Evolutionary conservation across 139 green algal species (phyloP).

Genomic region (Chlamydomonas sphaeroides): DNA sequence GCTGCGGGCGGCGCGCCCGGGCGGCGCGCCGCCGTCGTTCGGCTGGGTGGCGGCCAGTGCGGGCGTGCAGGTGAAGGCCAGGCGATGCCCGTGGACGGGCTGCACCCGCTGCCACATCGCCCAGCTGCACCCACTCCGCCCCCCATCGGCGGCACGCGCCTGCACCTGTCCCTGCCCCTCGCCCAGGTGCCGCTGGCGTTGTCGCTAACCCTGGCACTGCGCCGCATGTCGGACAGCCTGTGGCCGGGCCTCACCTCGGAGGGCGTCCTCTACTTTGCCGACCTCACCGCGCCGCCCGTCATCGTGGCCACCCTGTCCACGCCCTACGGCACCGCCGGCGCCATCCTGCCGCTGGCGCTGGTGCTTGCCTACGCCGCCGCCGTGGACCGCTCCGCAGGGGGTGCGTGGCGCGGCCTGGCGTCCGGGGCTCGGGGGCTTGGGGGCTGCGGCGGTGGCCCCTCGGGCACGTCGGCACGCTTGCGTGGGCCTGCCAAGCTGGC

Average conservation of each 20-base stretch:
- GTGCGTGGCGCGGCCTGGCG: no score
- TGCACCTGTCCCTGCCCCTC: no score
- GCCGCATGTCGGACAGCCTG: conserved; percentile 40
- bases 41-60: conserved; percentile 38
- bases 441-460: no score
- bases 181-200: conserved; percentile 4
- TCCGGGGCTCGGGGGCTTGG: no score
- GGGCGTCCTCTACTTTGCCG: conserved; percentile 32
- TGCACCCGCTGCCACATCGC: no score
- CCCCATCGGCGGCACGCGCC: no score
- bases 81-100: no score
- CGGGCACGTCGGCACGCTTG: no score
- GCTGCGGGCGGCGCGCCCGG: conserved; percentile 4
- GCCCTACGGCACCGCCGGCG: conserved; percentile 46
- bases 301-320: conserved; percentile 45
- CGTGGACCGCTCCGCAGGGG: conserved; percentile 17
- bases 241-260: conserved; percentile 44
- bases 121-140: no score
- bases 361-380: conserved; percentile 35
- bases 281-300: conserved; percentile 46
- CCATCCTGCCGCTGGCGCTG: conserved; percentile 46
- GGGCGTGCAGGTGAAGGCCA: conserved; percentile 36
- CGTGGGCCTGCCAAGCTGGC: no score
- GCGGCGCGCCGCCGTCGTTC: conserved; percentile 5
- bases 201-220: conserved; percentile 20